phyloP scores from a whole-genome alignment of 192 early-diverging fungal genomes.

The Entomortierella chlamydospora region DNA sequence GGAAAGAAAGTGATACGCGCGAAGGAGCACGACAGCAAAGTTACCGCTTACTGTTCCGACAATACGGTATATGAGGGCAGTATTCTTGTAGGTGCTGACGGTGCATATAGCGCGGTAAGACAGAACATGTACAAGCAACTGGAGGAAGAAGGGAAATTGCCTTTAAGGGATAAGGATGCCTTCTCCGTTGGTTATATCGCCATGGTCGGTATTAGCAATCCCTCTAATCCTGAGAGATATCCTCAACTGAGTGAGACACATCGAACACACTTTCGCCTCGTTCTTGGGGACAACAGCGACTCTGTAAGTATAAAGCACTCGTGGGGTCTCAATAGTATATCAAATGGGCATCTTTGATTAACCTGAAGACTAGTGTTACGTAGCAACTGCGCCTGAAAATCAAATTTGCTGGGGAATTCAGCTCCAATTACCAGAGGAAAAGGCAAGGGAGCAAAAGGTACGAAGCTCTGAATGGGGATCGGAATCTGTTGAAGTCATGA shows the following conservation, averaged over 20 bases:
- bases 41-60: not conserved
- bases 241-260: not conserved
- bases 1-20: not conserved
- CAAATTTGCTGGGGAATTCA: too few species aligned
- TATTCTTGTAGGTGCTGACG: not conserved
- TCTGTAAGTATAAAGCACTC: not conserved
- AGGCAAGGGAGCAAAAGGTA: not conserved
- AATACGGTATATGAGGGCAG: not conserved
- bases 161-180: not conserved
- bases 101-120: not conserved
- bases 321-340: too few species aligned
- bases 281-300: not conserved
- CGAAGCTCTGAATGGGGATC: not conserved
- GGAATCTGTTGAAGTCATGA: not conserved
- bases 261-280: not conserved
- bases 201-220: slow-evolving; percentile 1
- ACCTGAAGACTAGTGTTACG: too few species aligned
- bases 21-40: not conserved
- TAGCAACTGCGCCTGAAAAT: too few species aligned
- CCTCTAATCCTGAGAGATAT: not conserved
- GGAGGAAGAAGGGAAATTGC: not conserved
- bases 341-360: too few species aligned
- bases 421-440: not conserved
- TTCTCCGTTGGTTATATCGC: not conserved
- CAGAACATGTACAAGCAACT: not conserved